Base-by-base conservation (phyloP, 179 eudicot genomes). In the Beta macrorhiza region DNA sequence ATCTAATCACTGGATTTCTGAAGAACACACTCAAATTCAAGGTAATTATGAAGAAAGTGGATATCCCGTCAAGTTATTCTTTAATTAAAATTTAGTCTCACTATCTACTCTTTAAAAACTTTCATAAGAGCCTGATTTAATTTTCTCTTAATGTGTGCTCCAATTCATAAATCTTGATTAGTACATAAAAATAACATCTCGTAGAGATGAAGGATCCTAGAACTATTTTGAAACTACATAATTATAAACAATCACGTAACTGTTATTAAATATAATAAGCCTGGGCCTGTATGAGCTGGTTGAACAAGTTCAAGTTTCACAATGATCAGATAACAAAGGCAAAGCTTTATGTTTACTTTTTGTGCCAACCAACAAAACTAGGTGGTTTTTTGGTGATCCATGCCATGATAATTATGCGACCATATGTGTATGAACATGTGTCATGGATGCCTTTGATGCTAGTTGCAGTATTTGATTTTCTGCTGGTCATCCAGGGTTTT, bases 11-110 rank as follows among this genome's bases (percentile, higher is more conserved):
- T 17, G 89, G 90, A 68, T 88, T 75, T 84, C 89, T 88, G 62
- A 88, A 88, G 85, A 80, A 82, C 72, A 77, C 89, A 42, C 86
- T 88, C 52, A 84, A 88, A 72, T 88, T 88, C 77, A 88, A 86
- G 90, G 90, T 86, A 86, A 76, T 7, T 59, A 16, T 72, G 72
- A 56, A 77, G 29, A 81, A 44, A 22, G 19, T 51, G 12, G 52
- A 57, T 16, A 49, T 49, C 53, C 53, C 15, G 14, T 67, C 5
- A 22, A 19, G 47, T 9, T 19, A 47, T 32, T 8, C 7, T 17
- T 32, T 51, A 52, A 19, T 49, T 44, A 53, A 16, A 4, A 49
- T 68, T 10, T 14, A 10, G 68, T 77, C 57, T 19, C 51, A 22
- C 20, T 7, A 16, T 78, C 19, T 77, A 61, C 77, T 19, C 65